phyloP scores from a whole-genome alignment of 1,139 yeast genomes.

The Saccharomyces hybrid region DNA sequence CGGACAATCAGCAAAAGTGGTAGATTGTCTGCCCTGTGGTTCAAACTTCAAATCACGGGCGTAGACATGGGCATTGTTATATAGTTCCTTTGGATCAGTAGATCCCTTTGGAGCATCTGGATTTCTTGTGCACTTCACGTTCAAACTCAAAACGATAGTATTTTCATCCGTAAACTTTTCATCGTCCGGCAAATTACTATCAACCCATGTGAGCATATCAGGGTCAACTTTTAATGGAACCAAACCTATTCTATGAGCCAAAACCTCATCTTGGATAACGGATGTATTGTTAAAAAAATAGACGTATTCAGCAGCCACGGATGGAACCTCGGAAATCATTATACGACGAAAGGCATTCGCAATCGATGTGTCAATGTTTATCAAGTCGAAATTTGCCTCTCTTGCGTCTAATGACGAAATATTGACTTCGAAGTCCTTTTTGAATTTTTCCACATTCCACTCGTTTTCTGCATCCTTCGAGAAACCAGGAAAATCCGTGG shows the following conservation, averaged over 20 bases:
- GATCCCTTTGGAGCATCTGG: conserved; percentile 74
- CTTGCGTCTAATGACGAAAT: conserved; percentile 59
- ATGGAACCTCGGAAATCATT: conserved; percentile 93
- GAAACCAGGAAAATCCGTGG: conserved; percentile 89
- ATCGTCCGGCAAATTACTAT: conserved; percentile 51
- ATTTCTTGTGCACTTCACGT: conserved; percentile 76
- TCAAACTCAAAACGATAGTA: conserved; percentile 75
- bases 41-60: conserved; percentile 84
- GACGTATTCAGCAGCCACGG: conserved; percentile 89
- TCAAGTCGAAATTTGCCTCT: conserved; percentile 77
- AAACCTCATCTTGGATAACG: conserved; percentile 92
- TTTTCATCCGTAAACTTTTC: conserved; percentile 77
- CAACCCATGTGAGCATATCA: conserved; percentile 76
- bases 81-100: conserved; percentile 75
- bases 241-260: conserved; percentile 90
- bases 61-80: conserved; percentile 76
- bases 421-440: conserved; percentile 58
- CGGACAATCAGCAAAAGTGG: conserved; percentile 57
- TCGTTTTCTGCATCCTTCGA: conserved; percentile 54
- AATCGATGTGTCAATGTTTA: conserved; percentile 81
- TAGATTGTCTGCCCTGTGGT: conserved; percentile 83
- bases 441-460: conserved; percentile 83
- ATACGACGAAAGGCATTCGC: conserved; percentile 96
- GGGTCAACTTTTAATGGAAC: conserved; percentile 89
- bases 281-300: conserved; percentile 90